These are phyloP conservation scores for Plasmodium malariae DNA, from an alignment of 169 alveolate genomes.

Conservation along the genomic window DNA sequence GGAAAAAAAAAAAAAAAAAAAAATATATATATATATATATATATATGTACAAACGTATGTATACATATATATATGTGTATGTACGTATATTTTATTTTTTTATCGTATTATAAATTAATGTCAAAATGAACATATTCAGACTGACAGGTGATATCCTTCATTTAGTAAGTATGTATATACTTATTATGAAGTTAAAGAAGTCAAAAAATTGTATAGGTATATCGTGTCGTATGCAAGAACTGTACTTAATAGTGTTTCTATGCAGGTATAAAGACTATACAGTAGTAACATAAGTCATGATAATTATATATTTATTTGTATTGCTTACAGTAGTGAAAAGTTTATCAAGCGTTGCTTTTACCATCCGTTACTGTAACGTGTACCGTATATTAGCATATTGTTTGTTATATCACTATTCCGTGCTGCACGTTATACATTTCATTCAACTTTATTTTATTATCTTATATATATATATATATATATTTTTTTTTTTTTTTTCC, in stretches of 20 bases:
- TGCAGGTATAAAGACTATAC: conserved; percentile 84
- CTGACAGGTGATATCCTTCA: conserved; percentile 96
- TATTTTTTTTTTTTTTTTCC: not conserved
- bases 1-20: no score
- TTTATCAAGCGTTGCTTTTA: not conserved
- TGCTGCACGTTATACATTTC: no score
- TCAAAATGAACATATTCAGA: conserved; percentile 94
- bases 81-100: not conserved
- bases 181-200: conserved; percentile 92
- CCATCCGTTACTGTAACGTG: no score
- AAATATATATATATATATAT: no score
- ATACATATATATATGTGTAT: no score
- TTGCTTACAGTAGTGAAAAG: not conserved
- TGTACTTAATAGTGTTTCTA: conserved; percentile 94
- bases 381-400: no score
- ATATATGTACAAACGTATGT: no score
- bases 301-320: not conserved
- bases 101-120: conserved; percentile 39
- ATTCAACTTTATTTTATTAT: no score
- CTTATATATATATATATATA: conserved; percentile 1
- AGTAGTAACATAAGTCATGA: not conserved
- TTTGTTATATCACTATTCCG: no score
- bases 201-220: conserved; percentile 96
- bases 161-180: conserved; percentile 92
- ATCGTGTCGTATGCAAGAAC: conserved; percentile 96